A percentile compares a stretch with the other conserved stretches of the same genome.
Conservation (phyloP, 495 filamentous ascomycete species). For the Neurospora sp. region DNA sequence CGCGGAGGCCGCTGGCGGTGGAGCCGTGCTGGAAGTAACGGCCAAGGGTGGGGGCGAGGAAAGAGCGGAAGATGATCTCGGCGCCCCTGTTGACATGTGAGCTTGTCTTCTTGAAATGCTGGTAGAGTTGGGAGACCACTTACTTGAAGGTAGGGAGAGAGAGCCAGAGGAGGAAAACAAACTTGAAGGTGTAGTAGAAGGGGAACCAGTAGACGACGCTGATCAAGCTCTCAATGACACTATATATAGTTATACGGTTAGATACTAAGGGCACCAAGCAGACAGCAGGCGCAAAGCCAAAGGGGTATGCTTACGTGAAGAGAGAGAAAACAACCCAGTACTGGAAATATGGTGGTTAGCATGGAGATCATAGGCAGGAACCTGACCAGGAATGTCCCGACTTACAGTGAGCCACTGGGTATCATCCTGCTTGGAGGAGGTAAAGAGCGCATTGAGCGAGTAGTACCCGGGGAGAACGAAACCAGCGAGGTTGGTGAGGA, state of each 20-base stretch:
- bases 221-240: constrained; percentile 82
- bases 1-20: constrained; percentile 80
- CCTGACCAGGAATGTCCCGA: not conserved
- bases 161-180: constrained; percentile 92
- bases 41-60: constrained; percentile 82
- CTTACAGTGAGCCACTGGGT: constrained; percentile 72
- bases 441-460: constrained; percentile 85
- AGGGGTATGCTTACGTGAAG: constrained; percentile 51
- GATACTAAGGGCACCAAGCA: not conserved
- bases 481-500: constrained; percentile 92
- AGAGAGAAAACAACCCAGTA: constrained; percentile 98
- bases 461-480: constrained; percentile 95
- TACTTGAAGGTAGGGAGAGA: constrained; percentile 89
- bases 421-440: constrained; percentile 69
- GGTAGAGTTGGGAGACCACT: constrained; percentile 21
- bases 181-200: constrained; percentile 99
- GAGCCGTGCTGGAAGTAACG: constrained; percentile 75
- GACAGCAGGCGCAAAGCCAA: not conserved
- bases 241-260: constrained; percentile 21
- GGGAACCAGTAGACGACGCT: constrained; percentile 99
- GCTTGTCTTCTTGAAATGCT: not conserved
- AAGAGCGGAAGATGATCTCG: constrained; percentile 90
- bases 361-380: not conserved
- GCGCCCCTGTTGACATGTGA: constrained; percentile 56
- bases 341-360: constrained; percentile 39